Conservation (phyloP, 805 yeast genomes). For the Wickerhamomyces chaumierensis region DNA sequence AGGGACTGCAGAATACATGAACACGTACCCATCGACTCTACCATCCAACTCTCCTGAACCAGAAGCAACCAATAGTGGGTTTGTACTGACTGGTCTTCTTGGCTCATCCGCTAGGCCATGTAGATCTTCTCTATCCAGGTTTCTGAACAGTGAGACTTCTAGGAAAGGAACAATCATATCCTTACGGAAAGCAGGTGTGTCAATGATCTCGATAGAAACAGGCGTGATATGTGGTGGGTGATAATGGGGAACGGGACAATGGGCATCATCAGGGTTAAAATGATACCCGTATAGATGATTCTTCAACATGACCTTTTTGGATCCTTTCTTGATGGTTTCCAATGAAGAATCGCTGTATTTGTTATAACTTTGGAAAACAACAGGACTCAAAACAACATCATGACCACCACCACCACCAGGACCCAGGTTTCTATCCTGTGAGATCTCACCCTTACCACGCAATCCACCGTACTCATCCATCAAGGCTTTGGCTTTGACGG, state of each 20-base stretch:
- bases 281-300: neutral
- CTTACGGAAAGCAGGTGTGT: conserved; percentile 62
- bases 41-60: conserved; percentile 75
- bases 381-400: conserved; percentile 24
- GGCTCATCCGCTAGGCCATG: conserved; percentile 56
- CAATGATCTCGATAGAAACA: conserved; percentile 56
- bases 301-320: neutral
- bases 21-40: conserved; percentile 60
- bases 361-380: conserved; percentile 25
- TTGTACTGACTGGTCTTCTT: conserved; percentile 47
- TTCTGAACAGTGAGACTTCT: conserved; percentile 57
- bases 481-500: conserved; percentile 27
- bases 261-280: neutral
- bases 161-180: conserved; percentile 64
- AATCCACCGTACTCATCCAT: conserved; percentile 36
- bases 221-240: conserved; percentile 46
- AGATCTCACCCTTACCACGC: conserved; percentile 25
- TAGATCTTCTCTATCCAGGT: conserved; percentile 46
- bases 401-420: conserved; percentile 8
- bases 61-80: conserved; percentile 61
- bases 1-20: conserved; percentile 64
- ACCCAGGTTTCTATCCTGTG: conserved; percentile 3
- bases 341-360: neutral
- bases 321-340: conserved; percentile 2
- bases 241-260: conserved; percentile 13